Evolutionary conservation across 495 filamentous ascomycete genomes (phyloP), one percentile per base, ranked within the genome.

Genomic region (Letharia columbiana): DNA sequence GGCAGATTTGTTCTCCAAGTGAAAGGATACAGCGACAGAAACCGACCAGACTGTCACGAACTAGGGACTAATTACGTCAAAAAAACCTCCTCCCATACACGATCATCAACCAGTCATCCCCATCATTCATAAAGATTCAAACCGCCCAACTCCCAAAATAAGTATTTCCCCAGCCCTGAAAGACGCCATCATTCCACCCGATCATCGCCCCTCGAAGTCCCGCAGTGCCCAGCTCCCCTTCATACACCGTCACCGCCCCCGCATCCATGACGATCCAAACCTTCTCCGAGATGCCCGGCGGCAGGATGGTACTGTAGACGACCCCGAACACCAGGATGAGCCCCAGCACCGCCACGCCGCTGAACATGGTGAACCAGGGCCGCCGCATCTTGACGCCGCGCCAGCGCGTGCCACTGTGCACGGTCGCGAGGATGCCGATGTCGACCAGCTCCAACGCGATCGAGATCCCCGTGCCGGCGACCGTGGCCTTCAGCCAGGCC

Each of bases 361-460:
- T 60, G 37, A 70, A 70, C 62, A 70, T 70, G 17, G 61, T 70
- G 39, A 64, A 63, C 68, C 68, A 70, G 0, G 68, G 66, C 45
- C 68, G 12, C 33, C 60, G 58, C 68, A 70, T 68, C 60, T 70
- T 70, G 15, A 70, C n/a, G 18, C 60, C 68, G 23, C 56, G 28
- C 47, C 60, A 68, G 18, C 56, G 7, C 12, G 23, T 64, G 7
- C 41, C 60, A 12, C 42, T 61, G n/a, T 67, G 45, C 33, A 68
- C 68, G 3, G 61, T 23, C 1, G 50, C 44, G 15, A 70, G 41
- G 28, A 70, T 64, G 31, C 15, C n/a, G 12, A 68, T 49, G 33
- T 70, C 68, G 3, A 68, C 33, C 9, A 68, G n/a, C 45, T 70
- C 66, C 1, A 59, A n/a, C 1, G 54, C 44, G 31, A 70, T 39